Base-by-base conservation (phyloP, 2,329 filamentous ascomycete genomes). In the Penicillium sp. region DNA sequence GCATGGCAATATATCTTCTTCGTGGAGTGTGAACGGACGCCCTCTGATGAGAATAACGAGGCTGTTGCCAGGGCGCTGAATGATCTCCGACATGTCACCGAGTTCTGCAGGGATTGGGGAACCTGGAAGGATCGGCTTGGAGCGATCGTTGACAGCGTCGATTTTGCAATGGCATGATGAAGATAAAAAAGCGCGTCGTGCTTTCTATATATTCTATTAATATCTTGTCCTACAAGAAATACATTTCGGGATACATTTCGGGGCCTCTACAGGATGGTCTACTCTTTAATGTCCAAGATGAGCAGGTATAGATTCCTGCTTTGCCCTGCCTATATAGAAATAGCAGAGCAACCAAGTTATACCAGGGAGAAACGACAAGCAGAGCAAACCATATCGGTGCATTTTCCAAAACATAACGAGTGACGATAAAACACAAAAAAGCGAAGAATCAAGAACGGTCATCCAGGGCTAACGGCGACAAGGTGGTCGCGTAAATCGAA, bases 1-100 rank as follows among this genome's bases (percentile, higher is more conserved):
- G 81, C 86, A 16, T 97, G 95, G 80, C 84, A 94, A 65, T 97
- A 97, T 70, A 80, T 96, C 29, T 96, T 97, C 72, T 90, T 97
- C 64, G 84, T 96, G 24, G 91, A 97, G 74, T 89, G 95, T 59
- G 80, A 86, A 65, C 85, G 86, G 11, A 49, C 52, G n/a, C 50
- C 56, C 6, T 59, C 58, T 9, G 50, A 49, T 18, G 56, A 63
- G 40, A 60, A 61, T 44, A 51, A 52, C 41, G 62, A 64, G 18
- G 55, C 57, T 9, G 65, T 65, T 24, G 45, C 62, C 6, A 53
- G 55, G 7, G 60, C 70, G 35, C 50, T 73, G 41, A 29, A 56
- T 28, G 63, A 66, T 36, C 45, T 74, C 37, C 53, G 52, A 16
- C 47, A 55, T 39, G 68, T 66, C 36, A 72, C 70, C 3, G 67